Evolutionary conservation across 2,329 filamentous ascomycete species (phyloP).

Genomic region (Cryphonectria radicalis): DNA sequence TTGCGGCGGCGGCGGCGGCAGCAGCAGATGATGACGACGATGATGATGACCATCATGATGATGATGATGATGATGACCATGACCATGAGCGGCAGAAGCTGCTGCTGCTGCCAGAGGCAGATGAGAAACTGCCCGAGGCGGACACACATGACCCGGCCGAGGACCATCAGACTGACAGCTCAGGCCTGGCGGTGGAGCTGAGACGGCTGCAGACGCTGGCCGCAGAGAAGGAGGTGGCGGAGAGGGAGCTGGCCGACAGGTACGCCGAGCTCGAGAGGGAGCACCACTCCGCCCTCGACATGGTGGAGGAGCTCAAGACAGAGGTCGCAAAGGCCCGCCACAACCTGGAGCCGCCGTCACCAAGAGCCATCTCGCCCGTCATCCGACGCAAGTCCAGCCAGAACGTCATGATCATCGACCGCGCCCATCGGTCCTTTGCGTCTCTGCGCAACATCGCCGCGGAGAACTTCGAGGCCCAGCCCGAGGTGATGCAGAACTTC

Average conservation of each 20-base stretch:
- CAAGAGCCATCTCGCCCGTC: conserved; percentile 67
- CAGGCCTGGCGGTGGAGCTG: conserved; percentile 65
- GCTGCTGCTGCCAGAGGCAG: neutral
- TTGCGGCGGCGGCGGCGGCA: too few species aligned
- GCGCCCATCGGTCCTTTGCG: conserved; percentile 87
- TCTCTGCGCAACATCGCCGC: conserved; percentile 85
- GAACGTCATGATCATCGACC: conserved; percentile 83
- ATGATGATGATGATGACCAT: too few species aligned
- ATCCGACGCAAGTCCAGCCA: conserved; percentile 94
- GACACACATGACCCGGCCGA: conserved; percentile 34
- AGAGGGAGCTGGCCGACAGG: conserved; percentile 73
- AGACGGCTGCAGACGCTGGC: conserved; percentile 72
- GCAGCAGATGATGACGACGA: neutral
- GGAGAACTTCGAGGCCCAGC: conserved; percentile 81
- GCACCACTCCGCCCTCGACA: conserved; percentile 79
- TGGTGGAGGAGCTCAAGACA: conserved; percentile 89
- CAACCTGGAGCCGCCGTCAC: conserved; percentile 60
- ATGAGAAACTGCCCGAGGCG: conserved; percentile 5
- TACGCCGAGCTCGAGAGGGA: conserved; percentile 83
- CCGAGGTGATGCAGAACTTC: conserved; percentile 88
- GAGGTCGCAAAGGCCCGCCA: conserved; percentile 80
- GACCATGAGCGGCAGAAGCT: neutral
- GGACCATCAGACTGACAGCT: conserved; percentile 46
- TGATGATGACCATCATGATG: neutral
- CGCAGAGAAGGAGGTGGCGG: conserved; percentile 75